Conservation (phyloP, 2,329 filamentous ascomycete species). For the Westerdykella ornata region DNA sequence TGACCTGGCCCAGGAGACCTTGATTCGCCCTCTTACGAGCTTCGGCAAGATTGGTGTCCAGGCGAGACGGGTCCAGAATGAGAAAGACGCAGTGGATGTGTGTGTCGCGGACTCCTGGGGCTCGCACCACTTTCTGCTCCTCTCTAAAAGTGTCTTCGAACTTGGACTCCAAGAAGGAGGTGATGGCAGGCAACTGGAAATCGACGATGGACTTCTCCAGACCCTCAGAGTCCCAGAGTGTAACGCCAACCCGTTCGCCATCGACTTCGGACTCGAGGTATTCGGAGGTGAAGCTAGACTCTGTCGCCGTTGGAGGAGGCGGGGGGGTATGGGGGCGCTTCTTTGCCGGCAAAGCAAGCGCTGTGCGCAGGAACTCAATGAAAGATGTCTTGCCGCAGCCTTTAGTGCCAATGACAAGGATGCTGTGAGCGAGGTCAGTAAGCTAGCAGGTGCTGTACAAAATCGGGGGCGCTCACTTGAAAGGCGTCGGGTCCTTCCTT, state of each 20-base stretch:
- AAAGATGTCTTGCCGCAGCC: constrained; percentile 94
- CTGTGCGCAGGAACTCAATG: constrained; percentile 86
- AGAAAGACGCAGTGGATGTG: constrained; percentile 96
- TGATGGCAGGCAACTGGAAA: constrained; percentile 85
- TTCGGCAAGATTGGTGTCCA: constrained; percentile 71
- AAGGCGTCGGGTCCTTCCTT: constrained; percentile 94
- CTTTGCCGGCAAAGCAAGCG: constrained; percentile 73
- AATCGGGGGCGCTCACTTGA: constrained; percentile 67
- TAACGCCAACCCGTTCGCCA: constrained; percentile 81
- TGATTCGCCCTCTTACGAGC: constrained; percentile 55
- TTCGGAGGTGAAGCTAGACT: constrained; percentile 66
- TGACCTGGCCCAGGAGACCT: constrained; percentile 40
- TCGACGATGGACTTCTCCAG: constrained; percentile 93
- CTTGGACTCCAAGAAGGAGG: constrained; percentile 89
- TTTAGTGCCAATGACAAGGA: constrained; percentile 82
- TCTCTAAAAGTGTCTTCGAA: constrained; percentile 97
- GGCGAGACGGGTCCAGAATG: constrained; percentile 75
- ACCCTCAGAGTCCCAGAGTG: constrained; percentile 93
- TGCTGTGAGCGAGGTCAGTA: constrained; percentile 47
- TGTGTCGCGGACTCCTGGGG: constrained; percentile 87
- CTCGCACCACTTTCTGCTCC: constrained; percentile 94
- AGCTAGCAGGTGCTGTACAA: neutral
- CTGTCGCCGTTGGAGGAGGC: constrained; percentile 42
- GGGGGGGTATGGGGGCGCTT: constrained; percentile 53
- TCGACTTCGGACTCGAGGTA: constrained; percentile 95